phyloP scores from a whole-genome alignment of 1,139 yeast species.

The Diutina pseudorugosa region DNA sequence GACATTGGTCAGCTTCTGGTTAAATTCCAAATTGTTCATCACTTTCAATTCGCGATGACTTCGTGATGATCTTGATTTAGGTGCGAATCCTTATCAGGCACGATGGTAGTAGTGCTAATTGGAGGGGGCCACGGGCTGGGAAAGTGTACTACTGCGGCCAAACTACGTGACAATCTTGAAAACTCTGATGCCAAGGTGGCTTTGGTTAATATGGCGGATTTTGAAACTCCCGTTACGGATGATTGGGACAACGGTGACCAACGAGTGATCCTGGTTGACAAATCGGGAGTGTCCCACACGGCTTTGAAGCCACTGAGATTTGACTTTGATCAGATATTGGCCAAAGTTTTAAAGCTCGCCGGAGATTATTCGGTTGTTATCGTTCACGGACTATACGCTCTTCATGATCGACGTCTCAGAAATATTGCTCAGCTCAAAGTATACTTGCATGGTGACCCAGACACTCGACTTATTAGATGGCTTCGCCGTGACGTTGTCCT shows the following conservation, averaged over 20 bases:
- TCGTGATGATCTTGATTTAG: not conserved
- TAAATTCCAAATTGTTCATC: constrained; percentile 38
- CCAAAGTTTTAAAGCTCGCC: constrained; percentile 7
- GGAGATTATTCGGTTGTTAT: constrained; percentile 28
- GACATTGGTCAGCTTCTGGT: constrained; percentile 39
- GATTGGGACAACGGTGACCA: not conserved
- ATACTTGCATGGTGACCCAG: constrained; percentile 81
- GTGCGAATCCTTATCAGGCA: not conserved
- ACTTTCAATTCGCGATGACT: not conserved
- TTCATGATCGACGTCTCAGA: constrained; percentile 52
- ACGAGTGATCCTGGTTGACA: not conserved
- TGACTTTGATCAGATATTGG: constrained; percentile 17
- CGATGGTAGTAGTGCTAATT: constrained; percentile 25
- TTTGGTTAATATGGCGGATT: not conserved
- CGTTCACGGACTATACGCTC: constrained; percentile 72
- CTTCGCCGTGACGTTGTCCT: constrained; percentile 32
- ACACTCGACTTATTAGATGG: constrained; percentile 71
- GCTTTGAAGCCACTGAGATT: constrained; percentile 29
- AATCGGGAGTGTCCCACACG: not conserved
- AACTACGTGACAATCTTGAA: not conserved
- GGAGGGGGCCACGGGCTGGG: constrained; percentile 78
- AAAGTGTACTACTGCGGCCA: constrained; percentile 27
- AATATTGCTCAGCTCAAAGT: constrained; percentile 52
- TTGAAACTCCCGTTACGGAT: not conserved
- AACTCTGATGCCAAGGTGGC: not conserved